phyloP scores from a whole-genome alignment of 2,329 filamentous ascomycete species.

The Calonectria pauciramosa region DNA sequence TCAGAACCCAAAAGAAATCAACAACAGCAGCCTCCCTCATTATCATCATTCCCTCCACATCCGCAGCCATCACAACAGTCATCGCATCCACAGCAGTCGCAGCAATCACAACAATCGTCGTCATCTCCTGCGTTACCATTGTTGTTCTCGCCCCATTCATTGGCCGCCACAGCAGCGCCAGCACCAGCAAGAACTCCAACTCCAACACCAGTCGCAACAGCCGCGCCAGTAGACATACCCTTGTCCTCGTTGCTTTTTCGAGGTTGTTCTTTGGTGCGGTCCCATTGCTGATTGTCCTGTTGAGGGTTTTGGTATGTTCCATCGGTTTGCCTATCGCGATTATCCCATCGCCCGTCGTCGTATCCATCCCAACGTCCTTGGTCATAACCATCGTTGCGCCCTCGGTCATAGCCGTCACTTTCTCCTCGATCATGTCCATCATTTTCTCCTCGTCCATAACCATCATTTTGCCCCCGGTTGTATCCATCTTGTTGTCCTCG shows the following conservation, averaged over 20 bases:
- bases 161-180: not conserved
- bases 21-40: not conserved
- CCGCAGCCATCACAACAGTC: not conserved
- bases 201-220: not conserved
- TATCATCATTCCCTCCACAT: not conserved
- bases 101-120: not conserved
- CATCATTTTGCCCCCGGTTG: no score
- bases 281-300: not conserved
- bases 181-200: not conserved
- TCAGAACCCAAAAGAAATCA: not conserved
- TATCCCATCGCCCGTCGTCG: not conserved
- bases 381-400: not conserved
- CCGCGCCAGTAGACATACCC: not conserved
- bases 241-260: not conserved
- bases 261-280: not conserved
- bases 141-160: not conserved
- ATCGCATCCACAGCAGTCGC: not conserved
- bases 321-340: not conserved
- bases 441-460: not conserved
- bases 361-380: not conserved
- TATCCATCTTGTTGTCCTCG: not conserved
- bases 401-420: not conserved
- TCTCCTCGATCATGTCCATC: not conserved
- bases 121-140: not conserved
- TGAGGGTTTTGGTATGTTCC: not conserved